phyloP scores from a whole-genome alignment of 2,329 filamentous ascomycete species.

The Fusarium odoratissimum region DNA sequence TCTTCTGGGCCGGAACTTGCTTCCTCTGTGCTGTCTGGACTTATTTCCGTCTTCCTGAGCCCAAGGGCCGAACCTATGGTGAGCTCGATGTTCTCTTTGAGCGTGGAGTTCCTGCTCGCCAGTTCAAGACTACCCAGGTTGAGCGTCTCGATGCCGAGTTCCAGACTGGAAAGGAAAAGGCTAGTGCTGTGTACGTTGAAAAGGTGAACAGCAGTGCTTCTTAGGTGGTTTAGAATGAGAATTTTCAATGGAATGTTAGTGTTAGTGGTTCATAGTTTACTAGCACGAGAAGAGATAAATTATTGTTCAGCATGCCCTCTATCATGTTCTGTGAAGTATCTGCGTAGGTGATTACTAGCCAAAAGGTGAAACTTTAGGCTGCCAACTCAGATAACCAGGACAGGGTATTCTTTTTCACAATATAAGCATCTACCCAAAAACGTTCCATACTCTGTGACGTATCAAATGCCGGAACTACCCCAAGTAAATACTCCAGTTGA shows the following conservation, averaged over 20 bases:
- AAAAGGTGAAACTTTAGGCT: too few species aligned
- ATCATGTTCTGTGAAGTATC: background rate
- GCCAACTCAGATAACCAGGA: too few species aligned
- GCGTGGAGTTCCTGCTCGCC: slow-evolving; percentile 54
- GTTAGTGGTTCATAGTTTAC: background rate
- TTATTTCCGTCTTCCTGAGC: slow-evolving; percentile 65
- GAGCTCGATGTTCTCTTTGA: slow-evolving; percentile 69
- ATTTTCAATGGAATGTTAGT: background rate
- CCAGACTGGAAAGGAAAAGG: slow-evolving; percentile 39
- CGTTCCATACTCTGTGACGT: background rate
- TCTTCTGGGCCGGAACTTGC: slow-evolving; percentile 60
- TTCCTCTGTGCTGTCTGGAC: slow-evolving; percentile 61
- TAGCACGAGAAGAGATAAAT: background rate
- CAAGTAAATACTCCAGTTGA: background rate
- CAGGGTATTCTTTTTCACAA: too few species aligned
- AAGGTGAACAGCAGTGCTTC: slow-evolving; percentile 3
- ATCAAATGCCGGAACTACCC: background rate
- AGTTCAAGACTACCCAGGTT: slow-evolving; percentile 52
- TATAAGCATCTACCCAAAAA: too few species aligned
- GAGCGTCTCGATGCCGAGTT: slow-evolving; percentile 42
- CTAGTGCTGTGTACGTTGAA: slow-evolving; percentile 16
- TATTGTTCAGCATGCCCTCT: background rate
- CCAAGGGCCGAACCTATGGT: slow-evolving; percentile 63
- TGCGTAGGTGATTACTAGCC: too few species aligned
- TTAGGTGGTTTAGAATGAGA: background rate